A percentile compares a stretch with the other conserved stretches of the same genome.
phyloP scores from a whole-genome alignment of 192 early-diverging fungal genomes.

The Backusella liffmaniae region DNA sequence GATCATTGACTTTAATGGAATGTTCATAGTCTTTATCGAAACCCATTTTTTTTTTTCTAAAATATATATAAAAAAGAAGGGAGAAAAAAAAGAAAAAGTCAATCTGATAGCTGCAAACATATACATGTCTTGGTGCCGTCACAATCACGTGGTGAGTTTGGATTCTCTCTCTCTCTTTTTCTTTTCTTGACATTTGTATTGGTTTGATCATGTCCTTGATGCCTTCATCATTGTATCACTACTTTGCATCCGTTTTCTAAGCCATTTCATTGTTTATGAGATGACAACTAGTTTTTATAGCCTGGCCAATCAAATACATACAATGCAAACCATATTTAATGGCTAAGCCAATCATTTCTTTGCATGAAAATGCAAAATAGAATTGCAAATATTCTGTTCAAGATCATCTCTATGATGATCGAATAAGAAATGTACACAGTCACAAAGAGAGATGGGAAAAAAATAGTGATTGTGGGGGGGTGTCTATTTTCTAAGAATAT shows the following conservation, averaged over 20 bases:
- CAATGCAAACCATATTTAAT: not conserved
- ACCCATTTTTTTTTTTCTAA: not conserved
- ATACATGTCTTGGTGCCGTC: not conserved
- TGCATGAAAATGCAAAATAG: not conserved
- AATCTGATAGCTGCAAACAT: not conserved
- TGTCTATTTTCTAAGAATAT: not conserved
- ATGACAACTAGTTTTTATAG: not conserved
- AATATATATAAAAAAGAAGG: not conserved
- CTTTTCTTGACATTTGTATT: not conserved
- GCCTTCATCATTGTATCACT: not conserved
- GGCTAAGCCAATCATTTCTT: not conserved
- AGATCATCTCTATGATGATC: not conserved
- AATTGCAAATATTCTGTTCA: not conserved
- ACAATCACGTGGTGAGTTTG: not conserved
- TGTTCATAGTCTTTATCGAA: not conserved
- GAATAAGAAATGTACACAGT: too few species aligned
- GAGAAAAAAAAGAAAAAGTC: not conserved
- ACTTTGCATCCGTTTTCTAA: not conserved
- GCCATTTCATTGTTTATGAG: too few species aligned
- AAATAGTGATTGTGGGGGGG: too few species aligned
- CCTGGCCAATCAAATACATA: not conserved
- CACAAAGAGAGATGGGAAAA: too few species aligned
- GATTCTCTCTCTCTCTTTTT: too few species aligned
- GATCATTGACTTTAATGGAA: constrained; percentile 45
- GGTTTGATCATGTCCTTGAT: not conserved